Base-by-base conservation (phyloP, 1,139 yeast genomes). In the Trichomonascaceae sp. region DNA sequence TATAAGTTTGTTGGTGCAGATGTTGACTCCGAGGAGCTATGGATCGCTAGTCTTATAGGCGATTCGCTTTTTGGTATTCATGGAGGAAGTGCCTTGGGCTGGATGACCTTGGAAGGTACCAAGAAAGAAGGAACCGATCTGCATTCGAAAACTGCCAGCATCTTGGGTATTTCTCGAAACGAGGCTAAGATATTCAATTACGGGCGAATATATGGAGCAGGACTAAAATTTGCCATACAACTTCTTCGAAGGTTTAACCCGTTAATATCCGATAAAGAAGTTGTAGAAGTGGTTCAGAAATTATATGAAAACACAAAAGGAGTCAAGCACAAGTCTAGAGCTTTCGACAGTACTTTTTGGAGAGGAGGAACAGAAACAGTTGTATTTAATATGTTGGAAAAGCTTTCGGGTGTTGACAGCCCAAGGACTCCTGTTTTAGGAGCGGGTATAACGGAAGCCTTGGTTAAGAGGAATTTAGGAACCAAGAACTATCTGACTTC, bases 21-120 rank as follows among this genome's bases (percentile, higher is more conserved):
- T 74, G 99, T 95, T 4, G 99, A 95, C 70, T 88, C 96, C 45
- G 99, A 95, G 67, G 99, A 95, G 66, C 76, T 95, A 50, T 95
- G 99, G 99, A 93, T 95, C 61, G 99, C 99, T 0, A 87, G 97
- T 27, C 74, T 95, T 43, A 84, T 93, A 50, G 98, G 99, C 1
- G 99, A 95, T 68, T 84, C 98, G 0, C 81, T 85, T 54, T 88
- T 93, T 69, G 82, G 85, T 51, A 74, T 87, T 44, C 99, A 95
- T 68, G 99, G 99, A 2, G 95, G 95, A 15, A 89, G 99, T 0
- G 96, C 98, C 0, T 78, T 95, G 53, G 98, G 99, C 0, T 95
- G 99, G 99, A 95, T 95, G 99, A 91, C 98, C 1, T 76, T 95
- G 53, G 99, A 95, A 74, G 99, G 99, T 17, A 85, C 93, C 20